Conservation (phyloP, 2,329 filamentous ascomycete genomes). For the Pseudogymnoascus sp. region DNA sequence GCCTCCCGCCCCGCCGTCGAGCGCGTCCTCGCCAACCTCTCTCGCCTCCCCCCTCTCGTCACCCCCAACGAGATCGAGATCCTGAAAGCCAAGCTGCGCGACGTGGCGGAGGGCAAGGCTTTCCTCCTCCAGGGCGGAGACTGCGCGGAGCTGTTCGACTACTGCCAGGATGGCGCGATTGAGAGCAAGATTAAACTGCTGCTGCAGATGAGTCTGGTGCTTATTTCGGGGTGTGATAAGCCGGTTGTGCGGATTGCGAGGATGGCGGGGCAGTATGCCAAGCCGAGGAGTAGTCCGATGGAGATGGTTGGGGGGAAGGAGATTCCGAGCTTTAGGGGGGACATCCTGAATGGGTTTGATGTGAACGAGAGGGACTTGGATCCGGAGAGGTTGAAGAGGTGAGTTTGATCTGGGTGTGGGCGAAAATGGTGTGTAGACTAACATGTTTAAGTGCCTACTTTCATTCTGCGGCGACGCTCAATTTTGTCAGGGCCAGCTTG, state of each 20-base stretch:
- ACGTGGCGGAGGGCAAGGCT: constrained; percentile 83
- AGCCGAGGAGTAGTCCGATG: constrained; percentile 81
- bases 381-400: constrained; percentile 71
- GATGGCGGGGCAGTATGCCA: constrained; percentile 97
- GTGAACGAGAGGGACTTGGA: constrained; percentile 71
- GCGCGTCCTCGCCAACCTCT: constrained; percentile 56
- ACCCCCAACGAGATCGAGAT: constrained; percentile 73
- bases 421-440: not conserved
- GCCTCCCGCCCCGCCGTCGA: constrained; percentile 52
- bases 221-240: constrained; percentile 78
- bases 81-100: constrained; percentile 68
- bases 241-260: constrained; percentile 89
- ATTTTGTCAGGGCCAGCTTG: constrained; percentile 80
- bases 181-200: constrained; percentile 96
- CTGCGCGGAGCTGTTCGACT: constrained; percentile 95
- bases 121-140: constrained; percentile 95
- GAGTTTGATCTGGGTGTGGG: constrained; percentile 21
- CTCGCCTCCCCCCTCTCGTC: constrained; percentile 67
- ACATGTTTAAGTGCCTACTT: constrained; percentile 68
- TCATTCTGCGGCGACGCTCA: constrained; percentile 87
- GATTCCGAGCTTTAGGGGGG: constrained; percentile 85
- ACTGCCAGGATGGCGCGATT: constrained; percentile 82
- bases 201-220: constrained; percentile 90
- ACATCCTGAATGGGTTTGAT: constrained; percentile 87
- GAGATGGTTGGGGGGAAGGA: constrained; percentile 73